A percentile compares a stretch with the other conserved stretches of the same genome.
Evolutionary conservation across 176 grass and related monocot genomes (phyloP).

Genomic region (Eremochloa ophiuroides): DNA sequence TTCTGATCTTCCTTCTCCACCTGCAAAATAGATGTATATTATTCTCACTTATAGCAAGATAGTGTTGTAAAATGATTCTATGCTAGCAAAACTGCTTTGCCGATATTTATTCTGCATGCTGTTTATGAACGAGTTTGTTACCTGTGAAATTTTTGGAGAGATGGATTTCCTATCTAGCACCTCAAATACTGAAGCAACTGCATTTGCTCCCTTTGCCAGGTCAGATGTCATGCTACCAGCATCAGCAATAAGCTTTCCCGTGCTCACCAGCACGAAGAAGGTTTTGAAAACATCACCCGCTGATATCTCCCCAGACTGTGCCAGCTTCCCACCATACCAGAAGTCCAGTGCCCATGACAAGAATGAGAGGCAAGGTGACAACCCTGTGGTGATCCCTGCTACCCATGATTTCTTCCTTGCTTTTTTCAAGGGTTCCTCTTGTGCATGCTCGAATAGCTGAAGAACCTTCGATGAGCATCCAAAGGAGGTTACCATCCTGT

Average conservation of each 20-base stretch:
- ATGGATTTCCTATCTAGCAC: conserved; percentile 89
- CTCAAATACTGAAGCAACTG: conserved; percentile 94
- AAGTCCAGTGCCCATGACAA: conserved; percentile 97
- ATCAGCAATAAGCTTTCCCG: conserved; percentile 94
- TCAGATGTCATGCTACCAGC: conserved; percentile 99
- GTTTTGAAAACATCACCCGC: conserved; percentile 97
- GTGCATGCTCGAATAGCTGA: conserved; percentile 71
- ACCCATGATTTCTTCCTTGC: conserved; percentile 94
- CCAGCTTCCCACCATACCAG: conserved; percentile 94
- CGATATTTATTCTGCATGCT: conserved; percentile 2
- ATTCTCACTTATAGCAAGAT: conserved; percentile 5
- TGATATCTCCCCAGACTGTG: conserved; percentile 76
- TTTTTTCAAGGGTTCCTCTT: conserved; percentile 75
- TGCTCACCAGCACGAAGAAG: conserved; percentile 97
- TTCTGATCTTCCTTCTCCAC: conserved; percentile 48
- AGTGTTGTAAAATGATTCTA: neutral
- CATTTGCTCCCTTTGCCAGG: conserved; percentile 90
- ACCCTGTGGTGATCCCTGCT: conserved; percentile 79
- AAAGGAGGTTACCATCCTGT: conserved; percentile 97
- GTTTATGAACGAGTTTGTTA: conserved; percentile 18
- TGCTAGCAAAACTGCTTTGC: neutral
- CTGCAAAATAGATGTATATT: conserved; percentile 41
- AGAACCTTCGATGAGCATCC: conserved; percentile 76
- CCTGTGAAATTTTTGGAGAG: conserved; percentile 56
- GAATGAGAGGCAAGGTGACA: conserved; percentile 89